Conservation (phyloP, 306 rosid species). For the Medicago lupulina region DNA sequence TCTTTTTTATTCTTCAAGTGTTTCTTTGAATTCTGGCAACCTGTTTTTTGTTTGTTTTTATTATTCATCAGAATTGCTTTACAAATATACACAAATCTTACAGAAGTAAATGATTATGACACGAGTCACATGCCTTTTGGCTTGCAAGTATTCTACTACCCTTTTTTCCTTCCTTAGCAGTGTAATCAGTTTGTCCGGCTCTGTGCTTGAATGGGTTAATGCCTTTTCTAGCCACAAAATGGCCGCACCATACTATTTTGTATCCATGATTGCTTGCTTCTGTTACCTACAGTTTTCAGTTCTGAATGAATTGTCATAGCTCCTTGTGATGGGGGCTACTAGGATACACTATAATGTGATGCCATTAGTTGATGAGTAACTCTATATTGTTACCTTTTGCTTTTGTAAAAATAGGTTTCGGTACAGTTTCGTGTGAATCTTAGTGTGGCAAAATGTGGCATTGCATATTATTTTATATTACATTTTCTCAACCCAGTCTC, state of each 20-base stretch:
- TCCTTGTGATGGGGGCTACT: background rate
- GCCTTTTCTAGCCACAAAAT: background rate
- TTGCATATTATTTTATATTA: background rate
- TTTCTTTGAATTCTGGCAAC: too few species aligned
- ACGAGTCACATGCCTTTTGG: background rate
- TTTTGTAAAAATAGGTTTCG: background rate
- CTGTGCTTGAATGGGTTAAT: background rate
- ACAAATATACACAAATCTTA: background rate
- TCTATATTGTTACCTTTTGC: too few species aligned
- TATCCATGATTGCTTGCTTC: background rate
- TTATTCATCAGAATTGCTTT: too few species aligned
- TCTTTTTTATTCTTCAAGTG: too few species aligned
- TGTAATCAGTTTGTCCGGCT: background rate
- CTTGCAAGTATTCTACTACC: background rate
- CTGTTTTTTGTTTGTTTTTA: too few species aligned
- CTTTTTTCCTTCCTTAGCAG: background rate
- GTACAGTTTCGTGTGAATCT: background rate
- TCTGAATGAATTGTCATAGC: background rate
- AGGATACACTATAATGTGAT: background rate
- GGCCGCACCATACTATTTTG: background rate
- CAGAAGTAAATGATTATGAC: background rate
- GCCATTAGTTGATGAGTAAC: too few species aligned
- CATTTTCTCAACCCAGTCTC: background rate
- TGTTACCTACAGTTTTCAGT: background rate
- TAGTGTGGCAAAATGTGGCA: conserved; percentile 12